Base-by-base conservation (phyloP, 2,329 filamentous ascomycete species). In the Botrytis porri region DNA sequence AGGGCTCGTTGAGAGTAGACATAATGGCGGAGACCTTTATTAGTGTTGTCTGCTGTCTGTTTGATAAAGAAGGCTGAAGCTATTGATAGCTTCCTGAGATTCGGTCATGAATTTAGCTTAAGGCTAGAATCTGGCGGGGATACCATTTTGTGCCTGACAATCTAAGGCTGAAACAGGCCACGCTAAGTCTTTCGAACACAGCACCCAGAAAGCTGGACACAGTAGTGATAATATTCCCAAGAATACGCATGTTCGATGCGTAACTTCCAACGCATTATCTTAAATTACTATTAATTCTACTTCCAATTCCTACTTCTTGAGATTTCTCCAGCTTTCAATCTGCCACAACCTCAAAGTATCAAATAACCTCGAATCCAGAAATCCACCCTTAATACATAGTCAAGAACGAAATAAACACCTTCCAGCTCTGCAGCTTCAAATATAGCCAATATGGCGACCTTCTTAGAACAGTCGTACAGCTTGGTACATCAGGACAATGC, bases 401-500 rank as follows among this genome's bases (percentile, higher is more conserved):
- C 70, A 76, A 72, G 48, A 70, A 74, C 73, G 75, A 74, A 77
- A 74, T 74, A 74, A 73, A 76, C 74, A 76, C 45, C 65, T 69
- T 74, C 72, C 77, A 76, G 74, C 73, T 69, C 71, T 62, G 69
- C 71, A 70, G 70, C 63, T 37, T 69, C 69, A 73, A 67, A 65
- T 65, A 73, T 71, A 75, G 79, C 82, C 88, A 92, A 78, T 84
- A 99, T 98, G 95, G 92, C 95, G 85, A 92, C 92, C 78, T 98
- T 97, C 83, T 89, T 98, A 76, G 96, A 99, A 83, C 92, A 93
- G 83, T 89, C 96, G 77, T 99, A 98, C 88, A 98, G 94, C 84
- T 85, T 99, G 85, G 94, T 99, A 84, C 95, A 98, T 84, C 91
- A 96, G 88, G 96, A 99, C 89, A 98, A 98, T 87, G 89, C 94